Percentiles rank a stretch among this genome's conserved stretches.
Evolutionary conservation across 768 basidiomycete species (phyloP).

Genomic region (Phlebiopsis gigantea): DNA sequence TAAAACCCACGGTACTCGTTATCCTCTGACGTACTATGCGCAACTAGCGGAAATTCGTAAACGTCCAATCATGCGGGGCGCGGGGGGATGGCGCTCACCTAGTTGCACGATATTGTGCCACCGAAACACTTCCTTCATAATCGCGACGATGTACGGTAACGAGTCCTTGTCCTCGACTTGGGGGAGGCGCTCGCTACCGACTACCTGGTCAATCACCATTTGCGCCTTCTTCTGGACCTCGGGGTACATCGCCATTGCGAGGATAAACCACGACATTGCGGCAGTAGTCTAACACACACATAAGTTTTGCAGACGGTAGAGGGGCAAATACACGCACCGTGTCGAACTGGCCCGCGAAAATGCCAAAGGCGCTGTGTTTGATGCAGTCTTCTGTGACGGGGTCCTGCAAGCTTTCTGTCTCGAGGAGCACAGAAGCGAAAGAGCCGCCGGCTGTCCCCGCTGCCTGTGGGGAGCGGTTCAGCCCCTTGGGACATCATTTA

Average conservation of each 20-base stretch:
- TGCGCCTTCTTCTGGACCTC: constrained; percentile 17
- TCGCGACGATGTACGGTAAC: constrained; percentile 23
- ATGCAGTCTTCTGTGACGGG: neutral
- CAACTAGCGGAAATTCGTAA: neutral
- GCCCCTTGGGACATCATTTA: constrained; percentile 36
- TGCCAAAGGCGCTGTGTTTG: neutral
- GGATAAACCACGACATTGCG: constrained; percentile 7
- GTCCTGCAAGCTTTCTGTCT: neutral
- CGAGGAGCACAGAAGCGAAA: neutral
- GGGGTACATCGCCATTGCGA: constrained; percentile 14
- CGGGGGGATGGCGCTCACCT: neutral
- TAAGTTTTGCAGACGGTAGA: constrained; percentile 22
- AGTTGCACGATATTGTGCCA: constrained; percentile 12
- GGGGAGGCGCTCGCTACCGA: constrained; percentile 21
- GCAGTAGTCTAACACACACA: neutral
- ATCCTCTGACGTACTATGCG: constrained; percentile 10
- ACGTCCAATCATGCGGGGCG: neutral
- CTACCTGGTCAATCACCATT: constrained; percentile 12
- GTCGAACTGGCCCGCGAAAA: neutral
- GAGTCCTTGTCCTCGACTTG: constrained; percentile 16
- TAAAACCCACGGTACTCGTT: constrained; percentile 11
- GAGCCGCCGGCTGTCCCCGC: constrained; percentile 53
- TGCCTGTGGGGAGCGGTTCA: constrained; percentile 45
- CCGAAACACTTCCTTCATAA: constrained; percentile 22
- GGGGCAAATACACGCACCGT: constrained; percentile 13